phyloP scores from a whole-genome alignment of 306 rosid species.

The Cicer pinnatifidum region DNA sequence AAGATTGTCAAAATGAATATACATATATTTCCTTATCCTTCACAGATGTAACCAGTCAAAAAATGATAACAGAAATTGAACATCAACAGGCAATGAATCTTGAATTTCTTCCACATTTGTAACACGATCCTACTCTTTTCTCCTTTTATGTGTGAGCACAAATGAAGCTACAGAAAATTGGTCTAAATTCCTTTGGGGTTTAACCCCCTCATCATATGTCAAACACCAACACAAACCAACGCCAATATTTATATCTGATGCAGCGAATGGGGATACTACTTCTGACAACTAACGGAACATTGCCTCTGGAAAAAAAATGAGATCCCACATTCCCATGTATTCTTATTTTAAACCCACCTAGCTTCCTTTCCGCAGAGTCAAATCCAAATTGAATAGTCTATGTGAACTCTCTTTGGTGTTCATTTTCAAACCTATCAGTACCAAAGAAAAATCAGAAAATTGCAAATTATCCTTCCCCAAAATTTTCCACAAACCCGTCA shows the following conservation, averaged over 20 bases:
- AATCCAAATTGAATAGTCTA: conserved; percentile 50
- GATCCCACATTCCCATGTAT: conserved; percentile 47
- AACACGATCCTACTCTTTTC: conserved; percentile 52
- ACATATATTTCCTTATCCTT: conserved; percentile 50
- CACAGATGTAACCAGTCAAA: conserved; percentile 47
- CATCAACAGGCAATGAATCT: conserved; percentile 45
- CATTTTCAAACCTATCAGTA: conserved; percentile 57
- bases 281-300: conserved; percentile 45
- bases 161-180: conserved; percentile 52
- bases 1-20: conserved; percentile 54
- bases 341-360: conserved; percentile 54
- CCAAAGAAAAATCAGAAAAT: conserved; percentile 16
- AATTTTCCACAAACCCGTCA: conserved; percentile 11
- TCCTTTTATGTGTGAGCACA: conserved; percentile 49
- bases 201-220: conserved; percentile 46
- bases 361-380: conserved; percentile 49
- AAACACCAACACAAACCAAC: conserved; percentile 43
- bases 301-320: conserved; percentile 44
- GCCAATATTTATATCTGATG: conserved; percentile 47
- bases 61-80: conserved; percentile 47
- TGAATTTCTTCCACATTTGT: conserved; percentile 49
- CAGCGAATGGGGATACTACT: conserved; percentile 39
- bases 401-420: conserved; percentile 44
- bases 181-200: conserved; percentile 46
- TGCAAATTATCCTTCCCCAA: conserved; percentile 12